Evolutionary conservation across 2,329 filamentous ascomycete species (phyloP).

Genomic region (Aspergillus hiratsukae): DNA sequence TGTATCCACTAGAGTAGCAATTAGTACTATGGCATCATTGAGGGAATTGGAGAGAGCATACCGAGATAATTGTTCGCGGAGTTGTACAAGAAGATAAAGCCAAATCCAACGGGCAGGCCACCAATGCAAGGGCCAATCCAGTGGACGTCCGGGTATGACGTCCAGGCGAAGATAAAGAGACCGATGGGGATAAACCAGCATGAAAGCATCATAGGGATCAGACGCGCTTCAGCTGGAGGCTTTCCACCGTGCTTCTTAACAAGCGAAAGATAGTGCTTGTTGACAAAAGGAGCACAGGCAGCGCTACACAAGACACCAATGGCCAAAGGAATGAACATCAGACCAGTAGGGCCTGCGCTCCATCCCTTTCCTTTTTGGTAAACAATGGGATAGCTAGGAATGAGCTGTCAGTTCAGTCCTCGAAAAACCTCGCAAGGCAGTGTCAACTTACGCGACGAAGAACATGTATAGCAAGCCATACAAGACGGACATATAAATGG

Average conservation of each 20-base stretch:
- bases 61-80: slow-evolving; percentile 68
- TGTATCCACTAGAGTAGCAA: slow-evolving; percentile 48
- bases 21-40: slow-evolving; percentile 7
- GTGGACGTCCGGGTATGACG: slow-evolving; percentile 59
- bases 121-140: slow-evolving; percentile 71
- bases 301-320: slow-evolving; percentile 69
- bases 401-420: slow-evolving; percentile 9
- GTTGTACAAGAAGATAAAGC: slow-evolving; percentile 82
- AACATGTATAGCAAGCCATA: slow-evolving; percentile 51
- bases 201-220: slow-evolving; percentile 77
- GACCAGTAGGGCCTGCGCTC: slow-evolving; percentile 65
- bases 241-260: slow-evolving; percentile 61
- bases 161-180: slow-evolving; percentile 65
- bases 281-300: slow-evolving; percentile 65
- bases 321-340: slow-evolving; percentile 84
- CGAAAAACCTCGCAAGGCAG: slow-evolving; percentile 16
- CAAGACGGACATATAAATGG: slow-evolving; percentile 79
- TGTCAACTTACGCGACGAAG: slow-evolving; percentile 50
- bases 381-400: slow-evolving; percentile 49
- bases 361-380: slow-evolving; percentile 79
- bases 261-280: slow-evolving; percentile 71
- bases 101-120: slow-evolving; percentile 69
- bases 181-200: slow-evolving; percentile 70
- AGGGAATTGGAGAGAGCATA: slow-evolving; percentile 13
- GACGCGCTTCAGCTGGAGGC: slow-evolving; percentile 70